Base-by-base conservation (phyloP, 495 filamentous ascomycete genomes). In the Aspergillus conjunctus region DNA sequence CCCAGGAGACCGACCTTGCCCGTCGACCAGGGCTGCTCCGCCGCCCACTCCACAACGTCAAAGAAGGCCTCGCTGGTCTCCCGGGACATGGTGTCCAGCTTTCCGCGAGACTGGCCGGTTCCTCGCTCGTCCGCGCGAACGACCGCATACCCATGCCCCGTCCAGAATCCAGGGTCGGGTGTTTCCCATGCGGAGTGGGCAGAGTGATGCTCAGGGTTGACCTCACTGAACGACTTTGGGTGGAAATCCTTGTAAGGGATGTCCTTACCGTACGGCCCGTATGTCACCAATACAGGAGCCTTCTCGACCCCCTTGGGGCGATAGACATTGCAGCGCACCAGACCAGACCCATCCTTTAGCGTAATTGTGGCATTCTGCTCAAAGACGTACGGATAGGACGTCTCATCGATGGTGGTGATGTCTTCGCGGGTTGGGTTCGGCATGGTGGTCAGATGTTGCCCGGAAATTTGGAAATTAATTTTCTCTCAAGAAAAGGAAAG, bases 251-350 rank as follows among this genome's bases (percentile, higher is more conserved):
- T 48, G 51, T 70, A 71, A 22, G 61, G 68, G 34, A 73, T 74
- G 34, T 88, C 85, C 62, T 90, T 88, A 11, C 86, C 87, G 62
- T 90, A 90, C 1, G 87, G 86, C 0, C 77, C 75, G 32, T 79
- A 79, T 1, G 77, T 79, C 10, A 78, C 75, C 6, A 78, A 58
- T 9, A 75, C 75, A 8, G 75, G 77, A 14, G 65, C 61, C 17
- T 61, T 71, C 8, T 64, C 64, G 6, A 58, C 58, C 11, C 59
- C 55, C 56, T 77, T 75, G 1, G 77, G 77, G 0, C 74, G 66
- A 54, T 77, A 79, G 9, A 79, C 68, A 54, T 79, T 79, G 59
- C 67, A 71, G 12, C 77, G 69, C 21, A 79, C 71, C 0, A 79
- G 52, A n/a, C 77, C 74, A 6, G 68, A 66, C 18, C 64, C 21